Percentiles rank a stretch among this genome's conserved stretches.
phyloP scores from a whole-genome alignment of 805 yeast genomes.

The Candida pseudoglaebosa region DNA sequence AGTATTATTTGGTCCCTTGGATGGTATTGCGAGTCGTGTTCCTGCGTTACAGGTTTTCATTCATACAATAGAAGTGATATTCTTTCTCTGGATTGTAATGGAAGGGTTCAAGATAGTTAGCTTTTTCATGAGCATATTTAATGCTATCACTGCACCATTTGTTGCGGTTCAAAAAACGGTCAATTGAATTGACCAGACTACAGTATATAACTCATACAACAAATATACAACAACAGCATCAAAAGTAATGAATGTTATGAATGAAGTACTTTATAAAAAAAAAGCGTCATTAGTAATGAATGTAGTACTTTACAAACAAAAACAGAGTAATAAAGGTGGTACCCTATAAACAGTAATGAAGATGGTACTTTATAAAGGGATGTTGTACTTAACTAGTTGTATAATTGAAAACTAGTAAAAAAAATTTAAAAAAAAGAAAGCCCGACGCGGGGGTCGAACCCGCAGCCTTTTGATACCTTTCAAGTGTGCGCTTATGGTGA shows the following conservation, averaged over 20 bases:
- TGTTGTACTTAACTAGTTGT: too few relatives aligned
- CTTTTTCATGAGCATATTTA: background rate
- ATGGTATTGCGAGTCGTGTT: background rate
- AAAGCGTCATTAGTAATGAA: too few relatives aligned
- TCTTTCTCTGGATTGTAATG: slow-evolving; percentile 3
- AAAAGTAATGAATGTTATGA: too few relatives aligned
- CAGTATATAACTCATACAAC: too few relatives aligned
- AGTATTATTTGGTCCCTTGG: slow-evolving; percentile 2
- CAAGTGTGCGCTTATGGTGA: slow-evolving; percentile 4
- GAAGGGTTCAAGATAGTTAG: slow-evolving; percentile 2
- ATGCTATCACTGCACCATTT: slow-evolving; percentile 2
- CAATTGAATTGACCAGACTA: too few relatives aligned
- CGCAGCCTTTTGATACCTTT: slow-evolving; percentile 7
- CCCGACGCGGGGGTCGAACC: slow-evolving; percentile 8
- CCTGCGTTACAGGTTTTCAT: background rate
- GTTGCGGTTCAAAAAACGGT: too few relatives aligned
- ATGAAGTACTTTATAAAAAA: too few relatives aligned
- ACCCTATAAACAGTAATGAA: too few relatives aligned
- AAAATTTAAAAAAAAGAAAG: slow-evolving; percentile 2
- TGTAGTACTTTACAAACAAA: background rate
- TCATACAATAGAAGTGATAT: slow-evolving; percentile 1
- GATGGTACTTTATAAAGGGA: too few relatives aligned
- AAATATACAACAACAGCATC: too few relatives aligned
- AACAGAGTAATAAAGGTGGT: too few relatives aligned
- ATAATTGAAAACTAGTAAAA: background rate